phyloP scores from a whole-genome alignment of 2,329 filamentous ascomycete species.

The Xylariaceae sp. region DNA sequence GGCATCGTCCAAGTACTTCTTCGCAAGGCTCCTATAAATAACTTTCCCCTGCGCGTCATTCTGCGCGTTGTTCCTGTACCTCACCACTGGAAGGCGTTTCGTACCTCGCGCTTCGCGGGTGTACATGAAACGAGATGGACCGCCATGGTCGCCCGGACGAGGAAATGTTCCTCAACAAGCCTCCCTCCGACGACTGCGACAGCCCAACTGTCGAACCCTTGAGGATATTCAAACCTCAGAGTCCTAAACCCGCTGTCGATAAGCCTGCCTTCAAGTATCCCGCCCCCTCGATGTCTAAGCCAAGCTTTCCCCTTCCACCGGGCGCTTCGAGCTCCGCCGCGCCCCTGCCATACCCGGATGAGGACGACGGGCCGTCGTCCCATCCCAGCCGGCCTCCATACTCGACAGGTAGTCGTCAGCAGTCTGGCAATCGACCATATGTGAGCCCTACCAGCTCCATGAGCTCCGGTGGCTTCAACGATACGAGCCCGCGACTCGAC shows the following conservation, averaged over 20 bases:
- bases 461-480: conserved; percentile 40
- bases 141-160: conserved; percentile 62
- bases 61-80: conserved; percentile 7
- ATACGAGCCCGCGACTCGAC: conserved; percentile 51
- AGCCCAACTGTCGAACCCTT: conserved; percentile 80
- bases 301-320: conserved; percentile 60
- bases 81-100: neutral
- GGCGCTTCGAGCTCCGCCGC: conserved; percentile 67
- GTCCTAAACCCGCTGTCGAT: conserved; percentile 48
- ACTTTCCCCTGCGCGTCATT: conserved; percentile 21
- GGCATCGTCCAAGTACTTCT: conserved; percentile 7
- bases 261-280: conserved; percentile 45
- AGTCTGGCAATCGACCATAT: conserved; percentile 30
- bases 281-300: conserved; percentile 45
- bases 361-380: conserved; percentile 46
- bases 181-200: conserved; percentile 52
- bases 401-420: conserved; percentile 35
- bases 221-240: conserved; percentile 77
- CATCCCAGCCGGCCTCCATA: conserved; percentile 38
- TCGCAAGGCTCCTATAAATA: conserved; percentile 20
- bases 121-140: conserved; percentile 38
- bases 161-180: conserved; percentile 78
- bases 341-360: conserved; percentile 69
- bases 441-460: conserved; percentile 28
- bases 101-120: conserved; percentile 2